Evolutionary conservation across 2,329 filamentous ascomycete species (phyloP).

Genomic region (Fusarium oligoseptatum): DNA sequence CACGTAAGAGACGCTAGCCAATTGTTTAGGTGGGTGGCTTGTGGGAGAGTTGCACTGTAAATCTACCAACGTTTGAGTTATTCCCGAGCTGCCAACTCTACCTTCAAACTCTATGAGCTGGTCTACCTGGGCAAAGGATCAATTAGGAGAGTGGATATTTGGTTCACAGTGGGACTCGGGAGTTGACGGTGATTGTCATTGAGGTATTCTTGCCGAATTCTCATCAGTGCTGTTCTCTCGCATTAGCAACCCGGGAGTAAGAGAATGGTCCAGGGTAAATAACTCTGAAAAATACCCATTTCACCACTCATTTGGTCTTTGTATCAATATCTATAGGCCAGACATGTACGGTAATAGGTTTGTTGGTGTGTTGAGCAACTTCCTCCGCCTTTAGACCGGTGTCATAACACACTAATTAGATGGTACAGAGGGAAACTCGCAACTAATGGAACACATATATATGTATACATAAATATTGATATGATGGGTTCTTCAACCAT

Average conservation of each 20-base stretch:
- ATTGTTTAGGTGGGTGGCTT: background rate
- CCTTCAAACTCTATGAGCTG: background rate
- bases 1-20: background rate
- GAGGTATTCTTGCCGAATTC: background rate
- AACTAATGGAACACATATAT: background rate
- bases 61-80: background rate
- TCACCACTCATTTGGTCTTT: background rate
- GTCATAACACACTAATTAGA: background rate
- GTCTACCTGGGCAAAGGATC: background rate
- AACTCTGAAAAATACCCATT: background rate
- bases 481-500: background rate
- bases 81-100: background rate
- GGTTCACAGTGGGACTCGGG: background rate
- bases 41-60: background rate
- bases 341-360: background rate
- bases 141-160: background rate
- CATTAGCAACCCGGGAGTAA: background rate
- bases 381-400: background rate
- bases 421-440: background rate
- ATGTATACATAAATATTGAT: too few relatives aligned
- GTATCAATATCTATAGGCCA: background rate
- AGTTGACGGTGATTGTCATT: background rate
- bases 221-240: background rate
- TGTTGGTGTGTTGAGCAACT: background rate
- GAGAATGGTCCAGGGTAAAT: background rate